Percentiles rank a stretch among this genome's conserved stretches.
phyloP scores from a whole-genome alignment of 768 basidiomycete genomes.

The Phylloporus sp. region DNA sequence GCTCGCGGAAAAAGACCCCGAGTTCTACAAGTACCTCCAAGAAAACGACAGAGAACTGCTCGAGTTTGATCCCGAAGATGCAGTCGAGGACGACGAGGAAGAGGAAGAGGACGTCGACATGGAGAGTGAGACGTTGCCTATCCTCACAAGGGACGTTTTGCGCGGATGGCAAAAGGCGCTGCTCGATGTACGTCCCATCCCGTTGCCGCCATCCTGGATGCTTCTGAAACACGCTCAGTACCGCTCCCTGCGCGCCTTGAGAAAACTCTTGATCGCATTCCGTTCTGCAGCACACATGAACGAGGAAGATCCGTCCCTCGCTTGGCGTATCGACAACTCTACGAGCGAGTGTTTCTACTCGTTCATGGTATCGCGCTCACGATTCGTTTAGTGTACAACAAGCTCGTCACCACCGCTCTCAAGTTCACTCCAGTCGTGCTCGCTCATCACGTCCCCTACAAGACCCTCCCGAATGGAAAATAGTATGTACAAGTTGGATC shows the following conservation, averaged over 20 bases:
- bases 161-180: constrained; percentile 85
- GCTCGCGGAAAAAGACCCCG: constrained; percentile 95
- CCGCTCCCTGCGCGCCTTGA: constrained; percentile 75
- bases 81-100: constrained; percentile 46
- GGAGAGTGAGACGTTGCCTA: constrained; percentile 40
- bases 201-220: neutral
- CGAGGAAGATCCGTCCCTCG: constrained; percentile 72
- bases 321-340: constrained; percentile 83
- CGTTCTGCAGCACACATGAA: constrained; percentile 88
- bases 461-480: constrained; percentile 75
- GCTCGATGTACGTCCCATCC: constrained; percentile 54
- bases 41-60: constrained; percentile 93
- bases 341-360: constrained; percentile 26
- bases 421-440: constrained; percentile 89
- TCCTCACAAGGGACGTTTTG: constrained; percentile 66
- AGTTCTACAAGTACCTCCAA: constrained; percentile 96
- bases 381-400: constrained; percentile 73
- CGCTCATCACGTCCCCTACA: constrained; percentile 83
- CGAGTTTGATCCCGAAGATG: constrained; percentile 57
- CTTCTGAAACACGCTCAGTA: constrained; percentile 45
- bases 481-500: constrained; percentile 50
- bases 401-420: constrained; percentile 80
- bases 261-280: constrained; percentile 86
- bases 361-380: neutral
- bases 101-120: constrained; percentile 38